phyloP scores from a whole-genome alignment of 2,329 filamentous ascomycete genomes.

The Mycosphaerella arachidis region DNA sequence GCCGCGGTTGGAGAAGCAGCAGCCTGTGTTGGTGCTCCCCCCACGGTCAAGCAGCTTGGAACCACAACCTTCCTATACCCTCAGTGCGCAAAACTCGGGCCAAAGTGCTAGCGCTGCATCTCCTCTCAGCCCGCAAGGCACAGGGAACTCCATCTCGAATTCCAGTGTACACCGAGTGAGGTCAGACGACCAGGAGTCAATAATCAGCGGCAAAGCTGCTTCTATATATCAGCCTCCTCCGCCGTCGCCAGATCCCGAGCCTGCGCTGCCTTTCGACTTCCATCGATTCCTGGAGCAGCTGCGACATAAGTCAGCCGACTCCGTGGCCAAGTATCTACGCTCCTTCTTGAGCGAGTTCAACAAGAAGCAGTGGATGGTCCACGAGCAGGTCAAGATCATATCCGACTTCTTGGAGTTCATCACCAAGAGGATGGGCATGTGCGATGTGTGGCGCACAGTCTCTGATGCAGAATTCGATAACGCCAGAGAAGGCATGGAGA shows the following conservation, averaged over 20 bases:
- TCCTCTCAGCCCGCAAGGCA: slow-evolving; percentile 21
- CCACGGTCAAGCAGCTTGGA: slow-evolving; percentile 84
- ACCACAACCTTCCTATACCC: slow-evolving; percentile 39
- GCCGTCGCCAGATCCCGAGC: slow-evolving; percentile 60
- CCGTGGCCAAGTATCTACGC: slow-evolving; percentile 89
- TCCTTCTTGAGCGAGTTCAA: slow-evolving; percentile 93
- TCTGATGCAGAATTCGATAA: slow-evolving; percentile 98
- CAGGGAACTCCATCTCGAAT: slow-evolving; percentile 25
- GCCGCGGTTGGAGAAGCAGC: slow-evolving; percentile 75
- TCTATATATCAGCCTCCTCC: slow-evolving; percentile 55
- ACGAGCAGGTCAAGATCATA: slow-evolving; percentile 99
- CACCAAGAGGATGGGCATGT: slow-evolving; percentile 94
- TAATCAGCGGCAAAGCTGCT: slow-evolving; percentile 29
- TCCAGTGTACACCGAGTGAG: slow-evolving; percentile 20
- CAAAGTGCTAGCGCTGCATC: slow-evolving; percentile 15
- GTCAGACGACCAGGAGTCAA: slow-evolving; percentile 27
- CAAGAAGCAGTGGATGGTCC: slow-evolving; percentile 99
- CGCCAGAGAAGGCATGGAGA: slow-evolving; percentile 97
- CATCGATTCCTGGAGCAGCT: slow-evolving; percentile 95
- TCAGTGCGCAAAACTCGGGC: slow-evolving; percentile 26
- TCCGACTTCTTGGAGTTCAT: slow-evolving; percentile 95
- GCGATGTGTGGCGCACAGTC: slow-evolving; percentile 93
- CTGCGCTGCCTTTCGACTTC: slow-evolving; percentile 88
- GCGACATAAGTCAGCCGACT: slow-evolving; percentile 94
- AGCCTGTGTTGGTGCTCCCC: slow-evolving; percentile 71